A percentile compares a stretch with the other conserved stretches of the same genome.
phyloP scores from a whole-genome alignment of 2,329 filamentous ascomycete genomes.

The Colletotrichum falcatum region DNA sequence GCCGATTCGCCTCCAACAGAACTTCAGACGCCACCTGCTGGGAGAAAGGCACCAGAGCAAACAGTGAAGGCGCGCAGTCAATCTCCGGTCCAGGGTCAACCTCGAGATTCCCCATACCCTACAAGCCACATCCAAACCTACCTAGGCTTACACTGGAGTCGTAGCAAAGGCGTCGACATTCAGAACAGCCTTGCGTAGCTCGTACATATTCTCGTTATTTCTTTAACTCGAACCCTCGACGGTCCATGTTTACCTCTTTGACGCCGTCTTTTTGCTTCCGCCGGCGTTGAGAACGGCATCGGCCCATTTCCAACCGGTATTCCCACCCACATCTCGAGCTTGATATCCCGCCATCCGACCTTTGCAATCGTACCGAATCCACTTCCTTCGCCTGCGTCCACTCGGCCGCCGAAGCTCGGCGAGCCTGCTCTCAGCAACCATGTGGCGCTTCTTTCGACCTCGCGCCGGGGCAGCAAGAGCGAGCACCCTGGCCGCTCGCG shows the following conservation, averaged over 20 bases:
- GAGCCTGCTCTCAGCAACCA: conserved; percentile 21
- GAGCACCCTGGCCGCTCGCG: conserved; percentile 34
- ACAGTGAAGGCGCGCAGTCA: conserved; percentile 9
- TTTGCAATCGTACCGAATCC: background rate
- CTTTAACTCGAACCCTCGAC: background rate
- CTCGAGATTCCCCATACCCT: background rate
- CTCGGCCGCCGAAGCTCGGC: conserved; percentile 31
- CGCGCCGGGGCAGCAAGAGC: background rate
- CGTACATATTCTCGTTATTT: background rate
- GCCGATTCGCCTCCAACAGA: conserved; percentile 19
- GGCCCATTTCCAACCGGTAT: conserved; percentile 9
- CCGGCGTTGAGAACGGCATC: background rate
- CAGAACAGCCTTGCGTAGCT: background rate
- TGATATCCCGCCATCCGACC: background rate
- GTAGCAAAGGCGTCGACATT: background rate
- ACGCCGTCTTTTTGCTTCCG: conserved; percentile 1
- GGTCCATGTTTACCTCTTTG: background rate
- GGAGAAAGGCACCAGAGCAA: conserved; percentile 9
- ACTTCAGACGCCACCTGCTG: background rate
- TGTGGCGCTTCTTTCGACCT: conserved; percentile 40
- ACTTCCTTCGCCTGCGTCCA: background rate
- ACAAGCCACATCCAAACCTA: background rate
- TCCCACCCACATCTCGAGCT: background rate
- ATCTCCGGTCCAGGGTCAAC: background rate
- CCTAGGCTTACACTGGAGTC: background rate